Conservation (phyloP, 2,329 filamentous ascomycete genomes). For the Alternaria tenuissima region DNA sequence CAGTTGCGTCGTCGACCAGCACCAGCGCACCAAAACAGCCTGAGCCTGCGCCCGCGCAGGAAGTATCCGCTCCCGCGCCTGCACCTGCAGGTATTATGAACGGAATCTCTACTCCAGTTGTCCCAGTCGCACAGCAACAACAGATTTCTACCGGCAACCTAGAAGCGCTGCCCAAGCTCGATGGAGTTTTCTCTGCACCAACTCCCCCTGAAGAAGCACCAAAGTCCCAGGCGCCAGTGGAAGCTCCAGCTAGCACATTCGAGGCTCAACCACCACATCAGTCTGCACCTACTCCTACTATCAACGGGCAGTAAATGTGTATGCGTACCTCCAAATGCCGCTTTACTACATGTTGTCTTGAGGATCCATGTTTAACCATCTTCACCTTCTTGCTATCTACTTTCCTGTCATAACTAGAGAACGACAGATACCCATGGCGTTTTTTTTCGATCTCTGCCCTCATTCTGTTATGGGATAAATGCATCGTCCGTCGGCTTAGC, state of each 20-base stretch:
- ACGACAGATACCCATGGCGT: constrained; percentile 18
- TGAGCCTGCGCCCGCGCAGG: constrained; percentile 2
- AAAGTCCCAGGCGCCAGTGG: constrained; percentile 8
- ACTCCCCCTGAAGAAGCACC: constrained; percentile 30
- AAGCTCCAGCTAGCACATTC: background rate
- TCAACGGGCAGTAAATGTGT: constrained; percentile 30
- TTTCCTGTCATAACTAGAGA: background rate
- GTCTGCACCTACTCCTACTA: background rate
- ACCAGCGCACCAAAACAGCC: constrained; percentile 11
- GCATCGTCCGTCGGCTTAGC: background rate
- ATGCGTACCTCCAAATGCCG: background rate
- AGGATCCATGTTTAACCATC: background rate
- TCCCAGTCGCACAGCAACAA: constrained; percentile 8
- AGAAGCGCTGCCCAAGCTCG: constrained; percentile 17
- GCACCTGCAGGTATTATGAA: constrained; percentile 8
- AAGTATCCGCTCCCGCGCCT: constrained; percentile 4
- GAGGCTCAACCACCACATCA: background rate
- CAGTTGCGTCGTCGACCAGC: background rate
- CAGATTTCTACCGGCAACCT: constrained; percentile 9
- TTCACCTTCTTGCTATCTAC: background rate
- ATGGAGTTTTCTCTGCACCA: constrained; percentile 29
- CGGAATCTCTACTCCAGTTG: constrained; percentile 9
- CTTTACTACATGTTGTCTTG: background rate
- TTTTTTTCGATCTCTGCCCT: background rate
- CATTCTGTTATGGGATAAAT: background rate